These are phyloP conservation scores for Trichoderma parareesei DNA, from an alignment of 495 filamentous ascomycete genomes.

Conservation along the genomic window DNA sequence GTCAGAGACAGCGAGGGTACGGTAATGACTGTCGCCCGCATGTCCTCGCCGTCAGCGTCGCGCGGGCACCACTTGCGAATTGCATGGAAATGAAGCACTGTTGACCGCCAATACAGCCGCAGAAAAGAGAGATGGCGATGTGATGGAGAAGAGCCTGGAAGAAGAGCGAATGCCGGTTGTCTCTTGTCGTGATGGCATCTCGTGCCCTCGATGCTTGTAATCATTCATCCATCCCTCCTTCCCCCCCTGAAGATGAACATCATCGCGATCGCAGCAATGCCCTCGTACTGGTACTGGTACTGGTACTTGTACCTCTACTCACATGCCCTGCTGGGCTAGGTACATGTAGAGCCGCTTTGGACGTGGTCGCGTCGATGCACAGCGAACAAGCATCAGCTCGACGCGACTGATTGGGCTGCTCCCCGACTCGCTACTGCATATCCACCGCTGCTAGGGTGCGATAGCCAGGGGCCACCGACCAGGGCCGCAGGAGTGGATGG, in stretches of 20 bases:
- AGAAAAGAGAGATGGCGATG: no score
- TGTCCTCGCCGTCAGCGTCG: no score
- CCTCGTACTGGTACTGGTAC: no score
- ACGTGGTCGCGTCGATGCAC: constrained; percentile 6
- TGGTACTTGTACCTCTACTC: neutral
- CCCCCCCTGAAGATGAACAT: neutral
- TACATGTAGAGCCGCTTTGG: neutral
- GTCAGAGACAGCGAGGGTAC: no score
- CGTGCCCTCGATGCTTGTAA: no score
- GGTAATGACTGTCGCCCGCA: no score
- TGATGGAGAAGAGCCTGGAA: no score
- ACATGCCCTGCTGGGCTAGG: constrained; percentile 8
- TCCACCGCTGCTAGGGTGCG: neutral
- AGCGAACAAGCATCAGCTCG: neutral
- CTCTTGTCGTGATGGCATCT: no score
- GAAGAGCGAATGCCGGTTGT: no score
- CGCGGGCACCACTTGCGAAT: no score
- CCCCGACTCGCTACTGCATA: constrained; percentile 6
- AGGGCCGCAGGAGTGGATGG: constrained; percentile 6
- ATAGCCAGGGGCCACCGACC: constrained; percentile 1
- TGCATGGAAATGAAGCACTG: no score
- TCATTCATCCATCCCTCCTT: neutral
- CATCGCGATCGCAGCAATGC: neutral
- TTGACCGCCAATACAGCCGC: no score
- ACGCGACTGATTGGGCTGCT: constrained; percentile 1